A percentile compares a stretch with the other conserved stretches of the same genome.
Evolutionary conservation across 2,329 filamentous ascomycete genomes (phyloP).

Genomic region (Sporothrix luriei): DNA sequence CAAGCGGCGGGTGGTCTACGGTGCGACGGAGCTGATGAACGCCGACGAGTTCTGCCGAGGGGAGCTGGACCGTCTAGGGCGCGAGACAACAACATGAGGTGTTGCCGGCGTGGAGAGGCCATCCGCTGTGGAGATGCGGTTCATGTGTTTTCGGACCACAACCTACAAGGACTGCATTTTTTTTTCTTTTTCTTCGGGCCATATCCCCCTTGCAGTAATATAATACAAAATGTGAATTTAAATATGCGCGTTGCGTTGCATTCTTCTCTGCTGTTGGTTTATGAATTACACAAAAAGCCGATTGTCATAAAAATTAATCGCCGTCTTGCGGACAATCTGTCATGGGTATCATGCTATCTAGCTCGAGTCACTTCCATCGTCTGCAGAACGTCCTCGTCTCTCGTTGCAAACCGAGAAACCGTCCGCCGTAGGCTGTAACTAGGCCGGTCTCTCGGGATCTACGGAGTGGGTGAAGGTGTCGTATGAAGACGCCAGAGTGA

Average conservation of each 20-base stretch:
- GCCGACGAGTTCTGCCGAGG: conserved; percentile 67
- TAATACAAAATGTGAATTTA: conserved; percentile 7
- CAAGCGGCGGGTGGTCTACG: conserved; percentile 85
- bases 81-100: conserved; percentile 50
- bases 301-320: neutral
- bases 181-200: neutral
- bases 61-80: conserved; percentile 65
- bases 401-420: neutral
- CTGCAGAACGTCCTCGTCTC: neutral
- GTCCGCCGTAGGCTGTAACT: too few relatives aligned
- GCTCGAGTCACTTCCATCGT: neutral
- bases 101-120: neutral
- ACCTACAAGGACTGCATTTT: neutral
- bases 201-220: neutral
- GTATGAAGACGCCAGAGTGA: too few relatives aligned
- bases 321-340: neutral
- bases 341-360: conserved; percentile 29
- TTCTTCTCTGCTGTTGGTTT: neutral
- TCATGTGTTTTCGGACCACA: neutral
- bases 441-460: too few relatives aligned
- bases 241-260: neutral
- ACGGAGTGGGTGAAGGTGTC: too few relatives aligned
- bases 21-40: conserved; percentile 81
- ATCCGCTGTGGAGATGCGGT: neutral
- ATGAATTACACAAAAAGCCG: neutral